Evolutionary conservation across 2,329 filamentous ascomycete genomes (phyloP).

Genomic region (Botrytis squamosa): DNA sequence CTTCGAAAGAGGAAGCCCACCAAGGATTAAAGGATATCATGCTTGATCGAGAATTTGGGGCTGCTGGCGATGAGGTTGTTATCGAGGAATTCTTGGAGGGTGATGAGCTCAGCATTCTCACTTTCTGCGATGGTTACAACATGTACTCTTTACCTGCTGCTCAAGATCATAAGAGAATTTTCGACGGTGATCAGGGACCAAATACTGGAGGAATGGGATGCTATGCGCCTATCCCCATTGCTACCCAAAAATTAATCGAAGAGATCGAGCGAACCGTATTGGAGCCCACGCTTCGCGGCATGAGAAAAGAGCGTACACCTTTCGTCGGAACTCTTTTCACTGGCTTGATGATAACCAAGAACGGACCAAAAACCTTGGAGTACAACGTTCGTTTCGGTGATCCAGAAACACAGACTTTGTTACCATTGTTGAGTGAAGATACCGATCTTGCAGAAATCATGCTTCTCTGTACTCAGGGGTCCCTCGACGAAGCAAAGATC

Average conservation of each 20-base stretch:
- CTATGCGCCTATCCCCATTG: constrained; percentile 85
- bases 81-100: constrained; percentile 92
- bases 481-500: constrained; percentile 67
- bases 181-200: constrained; percentile 83
- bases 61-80: constrained; percentile 85
- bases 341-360: constrained; percentile 86
- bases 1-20: constrained; percentile 75
- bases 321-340: constrained; percentile 79
- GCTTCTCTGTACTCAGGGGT: constrained; percentile 77
- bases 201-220: constrained; percentile 99
- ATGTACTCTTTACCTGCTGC: constrained; percentile 83
- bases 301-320: constrained; percentile 74
- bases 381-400: constrained; percentile 95
- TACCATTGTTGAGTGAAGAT: constrained; percentile 73
- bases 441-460: constrained; percentile 87
- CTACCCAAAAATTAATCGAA: constrained; percentile 69
- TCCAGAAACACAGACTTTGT: constrained; percentile 84
- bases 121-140: constrained; percentile 85
- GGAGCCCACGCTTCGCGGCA: constrained; percentile 85
- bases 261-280: constrained; percentile 78
- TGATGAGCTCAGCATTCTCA: constrained; percentile 88
- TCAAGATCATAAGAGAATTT: constrained; percentile 95
- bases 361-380: constrained; percentile 79
- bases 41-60: constrained; percentile 81
- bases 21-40: constrained; percentile 85